Percentiles rank a stretch among this genome's conserved stretches.
phyloP scores from a whole-genome alignment of 1,284 basidiomycete species.

The Kwoniella shivajii region DNA sequence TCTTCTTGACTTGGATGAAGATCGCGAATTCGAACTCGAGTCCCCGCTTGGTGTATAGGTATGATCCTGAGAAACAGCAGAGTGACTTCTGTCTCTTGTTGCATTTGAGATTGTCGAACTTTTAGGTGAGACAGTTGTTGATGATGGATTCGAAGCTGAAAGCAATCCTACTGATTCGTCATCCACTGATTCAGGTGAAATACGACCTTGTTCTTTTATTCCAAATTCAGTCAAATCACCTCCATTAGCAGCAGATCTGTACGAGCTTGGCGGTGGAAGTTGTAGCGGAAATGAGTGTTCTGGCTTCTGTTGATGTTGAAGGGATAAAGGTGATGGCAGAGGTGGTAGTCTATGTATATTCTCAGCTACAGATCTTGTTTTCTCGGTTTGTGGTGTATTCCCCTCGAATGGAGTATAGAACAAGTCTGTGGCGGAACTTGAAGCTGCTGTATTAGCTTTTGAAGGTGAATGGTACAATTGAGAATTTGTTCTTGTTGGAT shows the following conservation, averaged over 20 bases:
- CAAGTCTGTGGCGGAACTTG: constrained; percentile 14
- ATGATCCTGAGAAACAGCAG: background rate
- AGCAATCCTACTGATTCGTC: constrained; percentile 15
- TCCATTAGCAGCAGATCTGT: background rate
- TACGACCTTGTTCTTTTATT: constrained; percentile 4
- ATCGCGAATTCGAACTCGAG: background rate
- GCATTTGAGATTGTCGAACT: background rate
- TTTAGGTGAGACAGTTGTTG: background rate
- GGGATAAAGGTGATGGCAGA: background rate
- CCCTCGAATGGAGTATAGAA: constrained; percentile 21
- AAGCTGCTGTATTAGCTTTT: constrained; percentile 3
- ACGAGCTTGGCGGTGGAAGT: constrained; percentile 10
- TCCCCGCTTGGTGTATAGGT: background rate
- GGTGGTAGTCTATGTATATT: constrained; percentile 1
- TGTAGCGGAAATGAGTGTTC: too few relatives aligned
- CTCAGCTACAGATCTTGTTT: constrained; percentile 6
- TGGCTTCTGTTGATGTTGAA: background rate
- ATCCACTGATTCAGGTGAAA: constrained; percentile 11
- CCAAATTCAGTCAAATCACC: constrained; percentile 16
- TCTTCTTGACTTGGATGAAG: background rate
- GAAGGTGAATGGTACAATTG: constrained; percentile 3
- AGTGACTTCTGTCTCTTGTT: constrained; percentile 2
- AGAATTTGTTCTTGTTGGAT: background rate
- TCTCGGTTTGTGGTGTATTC: constrained; percentile 15
- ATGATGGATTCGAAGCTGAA: background rate